phyloP scores from a whole-genome alignment of 345 rosid genomes.

The Viola odorata region DNA sequence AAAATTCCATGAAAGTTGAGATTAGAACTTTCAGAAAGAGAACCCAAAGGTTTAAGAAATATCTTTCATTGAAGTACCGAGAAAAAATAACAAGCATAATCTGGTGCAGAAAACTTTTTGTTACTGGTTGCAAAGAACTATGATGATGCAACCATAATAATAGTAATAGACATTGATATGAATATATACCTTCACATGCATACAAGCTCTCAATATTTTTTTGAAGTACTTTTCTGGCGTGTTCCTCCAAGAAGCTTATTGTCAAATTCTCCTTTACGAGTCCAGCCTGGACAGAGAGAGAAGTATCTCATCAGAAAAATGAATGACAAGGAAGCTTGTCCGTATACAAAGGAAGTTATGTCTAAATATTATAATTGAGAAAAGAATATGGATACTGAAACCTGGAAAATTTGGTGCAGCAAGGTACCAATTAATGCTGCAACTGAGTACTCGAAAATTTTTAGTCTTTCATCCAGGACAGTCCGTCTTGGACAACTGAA shows the following conservation, averaged over 20 bases:
- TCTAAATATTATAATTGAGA: constrained; percentile 1
- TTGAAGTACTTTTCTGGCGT: constrained; percentile 56
- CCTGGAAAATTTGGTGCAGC: constrained; percentile 97
- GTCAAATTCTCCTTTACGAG: constrained; percentile 61
- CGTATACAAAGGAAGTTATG: constrained; percentile 5
- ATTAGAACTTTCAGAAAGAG: constrained; percentile 14
- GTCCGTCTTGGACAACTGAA: constrained; percentile 80
- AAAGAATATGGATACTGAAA: constrained; percentile 19
- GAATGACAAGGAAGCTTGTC: constrained; percentile 11
- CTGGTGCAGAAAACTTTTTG: background rate
- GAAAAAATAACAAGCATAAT: background rate
- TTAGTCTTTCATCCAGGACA: constrained; percentile 89
- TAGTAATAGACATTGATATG: constrained; percentile 1
- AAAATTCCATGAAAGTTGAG: constrained; percentile 20
- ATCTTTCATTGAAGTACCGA: no score
- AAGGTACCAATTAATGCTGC: constrained; percentile 85
- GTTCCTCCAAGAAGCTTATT: constrained; percentile 52
- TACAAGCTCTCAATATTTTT: constrained; percentile 79
- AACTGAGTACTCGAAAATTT: constrained; percentile 59
- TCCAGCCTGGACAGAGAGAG: constrained; percentile 57
- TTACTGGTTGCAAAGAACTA: background rate
- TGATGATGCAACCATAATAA: background rate
- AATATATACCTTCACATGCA: constrained; percentile 81
- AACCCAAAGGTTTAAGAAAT: background rate
- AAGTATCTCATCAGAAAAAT: constrained; percentile 4